A percentile compares a stretch with the other conserved stretches of the same genome.
These are phyloP conservation scores for Recurvomyces mirabilis DNA, from an alignment of 495 filamentous ascomycete genomes.

Conservation along the genomic window DNA sequence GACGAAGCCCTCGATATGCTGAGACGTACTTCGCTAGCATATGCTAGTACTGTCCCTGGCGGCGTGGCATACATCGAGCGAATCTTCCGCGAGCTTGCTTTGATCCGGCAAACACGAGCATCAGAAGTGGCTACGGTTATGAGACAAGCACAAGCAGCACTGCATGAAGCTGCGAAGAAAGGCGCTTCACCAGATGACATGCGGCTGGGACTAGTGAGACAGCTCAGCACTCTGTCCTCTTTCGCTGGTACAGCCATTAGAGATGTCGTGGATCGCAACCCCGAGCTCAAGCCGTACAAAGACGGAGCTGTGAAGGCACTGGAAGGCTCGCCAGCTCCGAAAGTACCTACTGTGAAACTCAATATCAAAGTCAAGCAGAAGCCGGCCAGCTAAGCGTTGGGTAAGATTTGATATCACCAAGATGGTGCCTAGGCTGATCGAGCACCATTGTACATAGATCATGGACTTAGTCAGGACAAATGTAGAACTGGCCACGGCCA, in stretches of 20 bases:
- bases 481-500: too few species aligned
- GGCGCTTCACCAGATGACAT: slow-evolving; percentile 5
- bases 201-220: slow-evolving; percentile 4
- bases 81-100: slow-evolving; percentile 10
- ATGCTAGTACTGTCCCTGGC: slow-evolving; percentile 10
- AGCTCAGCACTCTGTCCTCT: slow-evolving; percentile 4
- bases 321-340: not conserved
- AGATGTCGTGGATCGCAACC: slow-evolving; percentile 15
- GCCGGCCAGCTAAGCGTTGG: too few species aligned
- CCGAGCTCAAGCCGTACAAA: slow-evolving; percentile 2
- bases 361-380: slow-evolving; percentile 10
- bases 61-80: slow-evolving; percentile 12
- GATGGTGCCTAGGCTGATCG: too few species aligned
- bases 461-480: too few species aligned
- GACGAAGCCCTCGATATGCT: slow-evolving; percentile 17
- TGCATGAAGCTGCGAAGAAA: slow-evolving; percentile 1
- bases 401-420: too few species aligned
- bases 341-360: slow-evolving; percentile 7
- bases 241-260: slow-evolving; percentile 3
- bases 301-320: slow-evolving; percentile 10
- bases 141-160: slow-evolving; percentile 1
- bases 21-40: slow-evolving; percentile 9
- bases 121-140: slow-evolving; percentile 9
- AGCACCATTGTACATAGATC: too few species aligned
- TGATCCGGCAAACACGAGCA: slow-evolving; percentile 7